These are phyloP conservation scores for Sanguinoderma infundibulare DNA, from an alignment of 1,284 basidiomycete genomes.

Conservation along the genomic window DNA sequence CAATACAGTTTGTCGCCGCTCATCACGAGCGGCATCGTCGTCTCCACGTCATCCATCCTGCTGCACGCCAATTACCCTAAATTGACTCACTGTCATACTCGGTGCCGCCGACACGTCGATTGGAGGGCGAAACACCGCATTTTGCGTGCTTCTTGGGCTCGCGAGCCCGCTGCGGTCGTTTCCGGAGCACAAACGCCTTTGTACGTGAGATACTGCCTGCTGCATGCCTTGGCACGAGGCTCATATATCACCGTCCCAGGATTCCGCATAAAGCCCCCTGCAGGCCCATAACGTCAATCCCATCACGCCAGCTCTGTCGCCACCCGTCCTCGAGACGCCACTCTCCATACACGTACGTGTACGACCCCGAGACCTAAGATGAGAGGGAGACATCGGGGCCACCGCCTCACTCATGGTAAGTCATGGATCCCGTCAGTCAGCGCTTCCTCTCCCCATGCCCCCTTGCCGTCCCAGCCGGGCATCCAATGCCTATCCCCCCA, in stretches of 20 bases:
- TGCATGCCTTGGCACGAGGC: conserved; percentile 19
- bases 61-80: too few relatives aligned
- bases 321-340: background rate
- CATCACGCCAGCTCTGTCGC: background rate
- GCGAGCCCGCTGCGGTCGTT: conserved; percentile 2
- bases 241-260: conserved; percentile 16
- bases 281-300: background rate
- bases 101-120: background rate
- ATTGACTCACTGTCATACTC: background rate
- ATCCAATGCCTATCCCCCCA: conserved; percentile 1
- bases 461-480: conserved; percentile 4
- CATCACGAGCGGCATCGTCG: background rate
- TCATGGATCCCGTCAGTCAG: background rate
- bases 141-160: background rate
- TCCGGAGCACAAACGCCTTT: conserved; percentile 1
- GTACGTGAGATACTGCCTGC: conserved; percentile 13
- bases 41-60: background rate
- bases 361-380: background rate
- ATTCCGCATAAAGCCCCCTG: conserved; percentile 1
- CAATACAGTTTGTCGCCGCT: background rate
- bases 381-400: conserved; percentile 8
- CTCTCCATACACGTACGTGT: background rate
- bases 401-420: conserved; percentile 9
- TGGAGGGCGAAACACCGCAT: background rate
- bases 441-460: conserved; percentile 1